Percentiles rank a stretch among this genome's conserved stretches.
phyloP scores from a whole-genome alignment of 1,284 basidiomycete species.

The Chiua sp. region DNA sequence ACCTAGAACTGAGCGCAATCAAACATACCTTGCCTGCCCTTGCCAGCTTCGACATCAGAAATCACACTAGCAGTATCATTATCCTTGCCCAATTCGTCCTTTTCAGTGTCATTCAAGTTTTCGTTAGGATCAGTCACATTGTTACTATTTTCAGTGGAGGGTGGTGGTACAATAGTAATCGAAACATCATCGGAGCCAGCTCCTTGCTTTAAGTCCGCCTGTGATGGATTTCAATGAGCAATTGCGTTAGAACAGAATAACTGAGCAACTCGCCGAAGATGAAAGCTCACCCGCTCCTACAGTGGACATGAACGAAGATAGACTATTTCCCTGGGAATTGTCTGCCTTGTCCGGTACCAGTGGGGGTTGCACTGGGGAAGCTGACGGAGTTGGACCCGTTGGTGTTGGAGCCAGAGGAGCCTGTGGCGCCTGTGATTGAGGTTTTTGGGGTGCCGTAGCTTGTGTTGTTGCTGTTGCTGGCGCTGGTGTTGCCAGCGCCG shows the following conservation, averaged over 20 bases:
- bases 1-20: background rate
- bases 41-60: constrained; percentile 25
- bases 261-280: constrained; percentile 31
- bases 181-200: constrained; percentile 16
- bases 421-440: background rate
- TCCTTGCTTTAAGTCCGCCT: constrained; percentile 16
- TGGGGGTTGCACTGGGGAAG: background rate
- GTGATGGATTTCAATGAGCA: constrained; percentile 31
- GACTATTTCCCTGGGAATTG: background rate
- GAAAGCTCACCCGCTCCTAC: constrained; percentile 39
- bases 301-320: background rate
- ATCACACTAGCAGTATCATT: constrained; percentile 13
- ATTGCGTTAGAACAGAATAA: constrained; percentile 32
- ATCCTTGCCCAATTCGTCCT: constrained; percentile 33
- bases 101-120: constrained; percentile 33
- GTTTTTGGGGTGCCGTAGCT: background rate
- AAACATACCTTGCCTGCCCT: constrained; percentile 18
- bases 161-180: constrained; percentile 35
- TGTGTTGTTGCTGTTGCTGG: background rate
- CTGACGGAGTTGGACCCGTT: background rate
- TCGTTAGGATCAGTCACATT: constrained; percentile 30
- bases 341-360: constrained; percentile 12
- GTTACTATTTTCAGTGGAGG: constrained; percentile 21
- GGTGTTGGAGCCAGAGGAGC: constrained; percentile 1
- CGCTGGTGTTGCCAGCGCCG: background rate